These are phyloP conservation scores for Thozetella sp. DNA, from an alignment of 495 filamentous ascomycete species.

Conservation along the genomic window DNA sequence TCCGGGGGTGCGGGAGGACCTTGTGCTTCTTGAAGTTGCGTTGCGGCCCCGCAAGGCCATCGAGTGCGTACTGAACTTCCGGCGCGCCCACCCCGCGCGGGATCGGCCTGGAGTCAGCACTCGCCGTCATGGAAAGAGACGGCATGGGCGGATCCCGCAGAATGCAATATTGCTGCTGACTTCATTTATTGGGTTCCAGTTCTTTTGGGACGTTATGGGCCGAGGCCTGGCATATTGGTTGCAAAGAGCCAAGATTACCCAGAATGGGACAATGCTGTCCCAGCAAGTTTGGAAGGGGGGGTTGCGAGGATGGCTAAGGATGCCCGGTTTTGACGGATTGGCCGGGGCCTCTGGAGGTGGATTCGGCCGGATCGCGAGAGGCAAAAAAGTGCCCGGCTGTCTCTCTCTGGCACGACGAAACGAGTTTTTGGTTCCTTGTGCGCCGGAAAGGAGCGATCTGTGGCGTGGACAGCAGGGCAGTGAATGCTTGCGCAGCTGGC, in stretches of 20 bases:
- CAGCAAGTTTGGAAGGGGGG: neutral
- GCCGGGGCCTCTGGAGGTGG: neutral
- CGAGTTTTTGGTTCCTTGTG: neutral
- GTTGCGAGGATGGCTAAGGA: neutral
- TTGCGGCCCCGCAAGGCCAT: slow-evolving; percentile 20
- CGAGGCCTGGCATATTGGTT: neutral
- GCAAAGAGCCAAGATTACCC: neutral
- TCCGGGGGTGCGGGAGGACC: slow-evolving; percentile 50
- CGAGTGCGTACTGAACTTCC: slow-evolving; percentile 17
- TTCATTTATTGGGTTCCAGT: slow-evolving; percentile 1
- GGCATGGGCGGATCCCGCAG: neutral
- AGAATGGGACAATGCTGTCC: neutral
- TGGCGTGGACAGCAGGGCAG: neutral
- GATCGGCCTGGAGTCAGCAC: slow-evolving; percentile 10
- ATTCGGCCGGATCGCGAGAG: neutral
- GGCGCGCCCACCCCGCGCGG: slow-evolving; percentile 21
- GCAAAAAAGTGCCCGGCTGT: neutral
- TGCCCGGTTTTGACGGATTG: neutral
- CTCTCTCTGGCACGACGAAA: neutral
- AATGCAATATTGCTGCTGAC: neutral
- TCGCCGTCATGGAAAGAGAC: slow-evolving; percentile 8
- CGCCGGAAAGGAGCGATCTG: neutral
- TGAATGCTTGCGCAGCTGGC: neutral
- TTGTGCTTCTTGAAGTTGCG: slow-evolving; percentile 57
- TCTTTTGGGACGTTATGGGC: neutral